These are phyloP conservation scores for Cryphonectria radicalis DNA, from an alignment of 2,329 filamentous ascomycete species.

Conservation along the genomic window DNA sequence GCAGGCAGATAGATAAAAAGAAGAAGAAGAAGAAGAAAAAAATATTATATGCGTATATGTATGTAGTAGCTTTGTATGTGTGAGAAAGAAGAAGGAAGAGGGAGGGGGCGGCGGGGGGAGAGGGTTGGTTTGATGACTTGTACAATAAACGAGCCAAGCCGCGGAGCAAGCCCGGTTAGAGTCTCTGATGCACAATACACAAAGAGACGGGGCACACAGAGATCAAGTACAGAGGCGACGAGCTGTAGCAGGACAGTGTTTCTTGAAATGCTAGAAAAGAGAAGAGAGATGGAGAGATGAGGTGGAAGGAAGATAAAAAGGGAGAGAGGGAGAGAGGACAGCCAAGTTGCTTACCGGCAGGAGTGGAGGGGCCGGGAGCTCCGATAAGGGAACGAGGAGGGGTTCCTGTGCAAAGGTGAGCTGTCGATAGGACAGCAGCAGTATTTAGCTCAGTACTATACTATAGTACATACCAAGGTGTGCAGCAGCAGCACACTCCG, in stretches of 20 bases:
- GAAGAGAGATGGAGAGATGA: not conserved
- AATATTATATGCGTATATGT: not conserved
- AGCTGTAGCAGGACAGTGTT: not conserved
- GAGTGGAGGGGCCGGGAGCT: slow-evolving; percentile 15
- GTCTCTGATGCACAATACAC: not conserved
- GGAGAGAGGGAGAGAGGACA: not conserved
- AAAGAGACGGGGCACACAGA: not conserved
- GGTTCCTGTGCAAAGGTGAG: slow-evolving; percentile 1
- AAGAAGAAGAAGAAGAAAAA: no score
- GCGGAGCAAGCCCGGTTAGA: not conserved
- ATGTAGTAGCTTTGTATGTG: not conserved
- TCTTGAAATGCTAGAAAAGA: not conserved
- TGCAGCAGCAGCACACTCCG: no score
- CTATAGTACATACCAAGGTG: no score
- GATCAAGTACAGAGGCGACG: not conserved
- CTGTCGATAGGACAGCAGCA: not conserved
- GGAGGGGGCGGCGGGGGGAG: not conserved
- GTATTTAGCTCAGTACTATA: no score
- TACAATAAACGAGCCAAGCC: not conserved
- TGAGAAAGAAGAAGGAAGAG: not conserved
- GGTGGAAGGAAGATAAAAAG: not conserved
- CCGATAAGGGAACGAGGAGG: slow-evolving; percentile 12
- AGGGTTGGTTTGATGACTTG: not conserved
- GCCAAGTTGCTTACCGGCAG: slow-evolving; percentile 1
- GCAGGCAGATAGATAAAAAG: not conserved